Percentiles rank a stretch among this genome's conserved stretches.
These are phyloP conservation scores for Asterochloris sp. DNA, from an alignment of 139 green algal genomes.

Conservation along the genomic window DNA sequence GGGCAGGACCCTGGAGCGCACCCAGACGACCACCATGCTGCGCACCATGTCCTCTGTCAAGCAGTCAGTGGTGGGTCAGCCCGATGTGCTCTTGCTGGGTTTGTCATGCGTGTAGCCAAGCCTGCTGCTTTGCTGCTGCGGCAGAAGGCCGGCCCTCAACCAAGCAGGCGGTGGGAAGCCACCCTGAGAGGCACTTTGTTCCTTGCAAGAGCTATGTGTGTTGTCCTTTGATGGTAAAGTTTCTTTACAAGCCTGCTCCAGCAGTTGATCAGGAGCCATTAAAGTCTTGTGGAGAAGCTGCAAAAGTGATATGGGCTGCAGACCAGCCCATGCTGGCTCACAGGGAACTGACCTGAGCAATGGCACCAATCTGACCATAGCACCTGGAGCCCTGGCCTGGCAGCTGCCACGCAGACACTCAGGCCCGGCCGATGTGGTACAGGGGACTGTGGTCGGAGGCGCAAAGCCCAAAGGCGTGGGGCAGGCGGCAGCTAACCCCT, in stretches of 20 bases:
- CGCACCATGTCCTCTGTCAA: neutral
- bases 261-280: no score
- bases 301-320: neutral
- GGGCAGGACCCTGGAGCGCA: neutral
- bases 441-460: neutral
- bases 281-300: no score
- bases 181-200: no score
- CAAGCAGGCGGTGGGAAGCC: no score
- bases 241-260: no score
- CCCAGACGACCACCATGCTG: neutral
- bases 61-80: neutral
- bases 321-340: neutral
- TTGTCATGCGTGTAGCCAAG: no score
- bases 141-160: no score
- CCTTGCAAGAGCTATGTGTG: no score
- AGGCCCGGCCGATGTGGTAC: no score
- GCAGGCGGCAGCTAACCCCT: slow-evolving; percentile 38
- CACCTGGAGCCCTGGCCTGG: neutral
- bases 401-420: neutral
- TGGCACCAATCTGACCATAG: neutral
- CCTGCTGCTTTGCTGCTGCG: no score
- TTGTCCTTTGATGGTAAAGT: no score
- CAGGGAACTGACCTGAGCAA: neutral
- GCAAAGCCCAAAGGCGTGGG: neutral
- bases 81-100: neutral